Evolutionary conservation across 208 protist species (phyloP).

Genomic region (Herpetomonas samuelpessoai): DNA sequence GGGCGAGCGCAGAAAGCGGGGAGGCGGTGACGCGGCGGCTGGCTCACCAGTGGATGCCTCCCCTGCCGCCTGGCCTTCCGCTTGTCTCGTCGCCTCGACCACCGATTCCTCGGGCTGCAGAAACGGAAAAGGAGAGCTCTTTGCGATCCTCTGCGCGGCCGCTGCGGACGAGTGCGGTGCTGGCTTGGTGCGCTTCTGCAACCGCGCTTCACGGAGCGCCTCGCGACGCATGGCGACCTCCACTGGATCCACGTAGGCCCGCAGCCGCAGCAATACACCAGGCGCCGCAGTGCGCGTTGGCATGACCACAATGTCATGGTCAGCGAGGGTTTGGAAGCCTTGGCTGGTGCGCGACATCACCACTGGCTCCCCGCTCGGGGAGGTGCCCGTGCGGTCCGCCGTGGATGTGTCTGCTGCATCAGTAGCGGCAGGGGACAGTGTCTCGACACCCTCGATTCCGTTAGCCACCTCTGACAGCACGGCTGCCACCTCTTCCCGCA

Average conservation of each 20-base stretch:
- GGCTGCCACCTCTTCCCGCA: constrained; percentile 29
- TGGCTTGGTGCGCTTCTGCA: not conserved
- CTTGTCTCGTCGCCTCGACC: no score
- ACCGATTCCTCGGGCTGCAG: no score
- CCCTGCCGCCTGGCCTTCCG: not conserved
- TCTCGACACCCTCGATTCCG: no score
- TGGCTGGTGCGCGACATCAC: not conserved
- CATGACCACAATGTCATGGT: constrained; percentile 77
- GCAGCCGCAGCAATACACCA: constrained; percentile 44
- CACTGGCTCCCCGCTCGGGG: not conserved
- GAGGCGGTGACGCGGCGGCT: not conserved
- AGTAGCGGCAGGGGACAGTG: no score
- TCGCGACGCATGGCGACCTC: not conserved
- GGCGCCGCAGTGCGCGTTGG: constrained; percentile 21
- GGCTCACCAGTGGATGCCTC: not conserved
- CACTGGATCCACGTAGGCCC: constrained; percentile 22
- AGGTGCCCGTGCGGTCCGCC: no score
- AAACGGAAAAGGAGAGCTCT: not conserved
- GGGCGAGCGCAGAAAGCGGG: not conserved
- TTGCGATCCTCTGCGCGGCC: not conserved
- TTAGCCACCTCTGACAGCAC: not conserved
- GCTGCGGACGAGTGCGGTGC: no score
- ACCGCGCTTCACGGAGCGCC: not conserved
- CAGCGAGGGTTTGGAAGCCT: constrained; percentile 11
- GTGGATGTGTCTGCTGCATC: no score